Percentiles rank a stretch among this genome's conserved stretches.
Evolutionary conservation across 441 rosid genomes (phyloP).

Genomic region (Bocquillonia castaneifolia): DNA sequence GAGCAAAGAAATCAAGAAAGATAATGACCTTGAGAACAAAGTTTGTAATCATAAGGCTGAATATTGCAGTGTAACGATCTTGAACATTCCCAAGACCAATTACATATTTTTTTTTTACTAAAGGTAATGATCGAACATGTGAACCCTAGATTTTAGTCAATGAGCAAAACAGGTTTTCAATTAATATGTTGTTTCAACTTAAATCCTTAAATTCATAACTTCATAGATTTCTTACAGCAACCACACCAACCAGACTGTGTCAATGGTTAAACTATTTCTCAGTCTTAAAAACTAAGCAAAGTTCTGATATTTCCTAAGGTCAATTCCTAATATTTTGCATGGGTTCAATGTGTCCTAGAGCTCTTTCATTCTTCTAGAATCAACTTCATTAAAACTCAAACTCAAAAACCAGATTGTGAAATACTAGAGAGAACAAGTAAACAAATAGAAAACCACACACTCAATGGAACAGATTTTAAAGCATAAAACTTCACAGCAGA

Average conservation of each 20-base stretch:
- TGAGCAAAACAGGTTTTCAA: not conserved
- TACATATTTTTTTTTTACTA: not conserved
- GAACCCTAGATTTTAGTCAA: not conserved
- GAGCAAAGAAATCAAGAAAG: not conserved
- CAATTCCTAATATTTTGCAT: not conserved
- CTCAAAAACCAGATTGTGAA: not conserved
- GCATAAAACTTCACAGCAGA: not conserved
- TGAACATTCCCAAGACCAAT: not conserved
- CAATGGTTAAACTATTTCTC: not conserved
- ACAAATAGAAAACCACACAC: not conserved
- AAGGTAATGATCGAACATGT: not conserved
- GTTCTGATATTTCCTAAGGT: not conserved
- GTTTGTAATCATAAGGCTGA: not conserved
- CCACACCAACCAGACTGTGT: not conserved
- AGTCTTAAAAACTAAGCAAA: not conserved
- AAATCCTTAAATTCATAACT: not conserved
- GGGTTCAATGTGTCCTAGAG: not conserved
- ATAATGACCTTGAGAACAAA: not conserved
- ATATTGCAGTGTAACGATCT: not conserved
- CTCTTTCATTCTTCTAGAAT: not conserved
- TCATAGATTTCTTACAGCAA: not conserved
- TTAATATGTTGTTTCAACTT: not conserved
- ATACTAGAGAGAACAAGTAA: not conserved
- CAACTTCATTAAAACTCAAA: not conserved
- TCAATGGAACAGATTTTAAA: not conserved